Conservation (phyloP, 495 filamentous ascomycete species). For the Daldinia concentrica region DNA sequence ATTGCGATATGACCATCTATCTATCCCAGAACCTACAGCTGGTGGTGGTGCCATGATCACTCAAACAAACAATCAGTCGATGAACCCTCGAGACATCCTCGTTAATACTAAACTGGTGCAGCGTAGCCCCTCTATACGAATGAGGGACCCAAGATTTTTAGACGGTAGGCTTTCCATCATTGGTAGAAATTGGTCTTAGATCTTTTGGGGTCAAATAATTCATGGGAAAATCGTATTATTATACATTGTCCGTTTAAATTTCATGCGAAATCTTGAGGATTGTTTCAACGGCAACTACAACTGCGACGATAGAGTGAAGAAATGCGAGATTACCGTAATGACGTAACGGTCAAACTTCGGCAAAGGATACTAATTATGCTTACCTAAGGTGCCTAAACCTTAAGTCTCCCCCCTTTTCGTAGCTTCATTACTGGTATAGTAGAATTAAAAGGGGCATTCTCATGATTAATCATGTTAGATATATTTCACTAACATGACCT, state of each 20-base stretch:
- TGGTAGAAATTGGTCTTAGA: neutral
- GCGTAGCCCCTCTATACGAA: neutral
- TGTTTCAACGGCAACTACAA: neutral
- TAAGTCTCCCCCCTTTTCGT: conserved; percentile 11
- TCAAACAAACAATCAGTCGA: neutral
- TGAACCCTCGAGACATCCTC: neutral
- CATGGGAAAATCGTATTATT: neutral
- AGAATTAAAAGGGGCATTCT: neutral
- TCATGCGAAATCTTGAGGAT: neutral
- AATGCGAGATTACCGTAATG: neutral
- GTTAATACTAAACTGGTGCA: neutral
- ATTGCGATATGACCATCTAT: neutral
- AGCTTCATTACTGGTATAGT: neutral
- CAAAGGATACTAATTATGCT: neutral
- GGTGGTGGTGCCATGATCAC: conserved; percentile 42
- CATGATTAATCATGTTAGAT: neutral
- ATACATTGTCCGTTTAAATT: neutral
- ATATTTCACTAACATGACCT: neutral
- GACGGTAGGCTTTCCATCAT: neutral
- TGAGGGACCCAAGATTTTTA: neutral
- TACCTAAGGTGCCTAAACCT: conserved; percentile 15
- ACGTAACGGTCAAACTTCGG: conserved; percentile 26
- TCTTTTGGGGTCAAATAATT: neutral
- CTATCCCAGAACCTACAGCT: conserved; percentile 28
- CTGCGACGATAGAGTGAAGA: neutral